Conservation (phyloP, 306 rosid genomes). For the Macrotyloma uniflorum region DNA sequence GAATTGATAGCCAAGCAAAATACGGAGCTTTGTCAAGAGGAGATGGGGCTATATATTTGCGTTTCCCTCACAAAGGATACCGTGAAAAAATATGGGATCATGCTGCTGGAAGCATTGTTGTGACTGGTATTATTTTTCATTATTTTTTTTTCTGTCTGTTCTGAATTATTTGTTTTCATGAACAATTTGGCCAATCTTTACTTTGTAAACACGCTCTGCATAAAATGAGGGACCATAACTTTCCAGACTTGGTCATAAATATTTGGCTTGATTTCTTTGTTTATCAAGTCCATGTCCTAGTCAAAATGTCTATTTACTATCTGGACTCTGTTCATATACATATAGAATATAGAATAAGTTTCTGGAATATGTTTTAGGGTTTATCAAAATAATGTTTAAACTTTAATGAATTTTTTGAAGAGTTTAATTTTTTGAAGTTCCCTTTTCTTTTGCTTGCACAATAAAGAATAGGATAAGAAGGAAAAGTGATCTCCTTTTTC, state of each 20-base stretch:
- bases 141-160: not conserved
- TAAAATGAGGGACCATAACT: not conserved
- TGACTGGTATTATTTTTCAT: constrained; percentile 57
- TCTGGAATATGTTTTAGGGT: not conserved
- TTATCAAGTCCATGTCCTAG: not conserved
- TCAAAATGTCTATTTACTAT: constrained; percentile 4
- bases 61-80: constrained; percentile 88
- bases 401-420: not conserved
- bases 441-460: too few relatives aligned
- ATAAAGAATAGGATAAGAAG: too few relatives aligned
- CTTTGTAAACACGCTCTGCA: constrained; percentile 21
- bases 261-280: not conserved
- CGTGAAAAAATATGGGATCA: constrained; percentile 99
- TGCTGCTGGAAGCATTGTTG: constrained; percentile 95
- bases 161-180: constrained; percentile 6
- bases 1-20: constrained; percentile 97
- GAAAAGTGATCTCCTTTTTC: too few relatives aligned
- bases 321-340: not conserved
- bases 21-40: constrained; percentile 97
- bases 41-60: constrained; percentile 93
- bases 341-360: not conserved
- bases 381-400: not conserved
- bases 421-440: too few relatives aligned
- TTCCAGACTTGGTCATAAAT: constrained; percentile 1
- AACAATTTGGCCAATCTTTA: constrained; percentile 6